Base-by-base conservation (phyloP, 345 rosid genomes). In the Brassica carinata region DNA sequence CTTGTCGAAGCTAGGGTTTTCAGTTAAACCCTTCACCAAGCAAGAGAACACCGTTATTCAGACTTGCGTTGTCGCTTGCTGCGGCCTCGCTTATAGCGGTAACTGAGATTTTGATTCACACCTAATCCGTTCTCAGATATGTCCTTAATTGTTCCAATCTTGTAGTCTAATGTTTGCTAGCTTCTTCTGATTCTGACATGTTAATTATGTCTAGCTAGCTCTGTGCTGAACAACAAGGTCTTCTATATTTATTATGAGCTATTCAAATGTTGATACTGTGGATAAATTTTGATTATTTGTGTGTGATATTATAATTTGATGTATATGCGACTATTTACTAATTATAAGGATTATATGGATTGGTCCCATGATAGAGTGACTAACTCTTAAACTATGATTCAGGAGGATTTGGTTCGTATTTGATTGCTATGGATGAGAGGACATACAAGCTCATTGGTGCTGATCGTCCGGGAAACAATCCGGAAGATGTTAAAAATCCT, bases 31-130 rank as follows among this genome's bases (percentile, higher is more conserved):
- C 0, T 94, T 94, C 70, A 92, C 97, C 13, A 89, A 90, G 81
- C 97, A 94, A 82, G 98, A 94, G 88, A 92, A 92, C 83, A 90
- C 97, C 36, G 97, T 94, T 59, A 90, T 94, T 40, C 98, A 94
- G 82, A 94, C 98, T 58, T 91, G 97, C 73, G 97, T 94, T n/a
- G 98, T 94, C 14, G 98, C 97, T 38, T 91, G 97, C 82, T 94
- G 92, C 17, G 97, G 97, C 85, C 97, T 94, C 64, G 97, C 97
- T 27, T 92, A 84, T 75, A 94, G 97, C 79, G 97, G 98, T 82
- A 71, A 48, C 26, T 45, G 55, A 45, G 15, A 3, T 2, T 11
- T 40, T 18, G 5, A 14, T 45, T 45, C 15, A 45, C 53, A 45
- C 53, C 53, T 45, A 45, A 10, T 2, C 53, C 4, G 53, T 45